Percentiles rank a stretch among this genome's conserved stretches.
These are phyloP conservation scores for Colletotrichum salicis DNA, from an alignment of 2,329 filamentous ascomycete genomes.

Conservation along the genomic window DNA sequence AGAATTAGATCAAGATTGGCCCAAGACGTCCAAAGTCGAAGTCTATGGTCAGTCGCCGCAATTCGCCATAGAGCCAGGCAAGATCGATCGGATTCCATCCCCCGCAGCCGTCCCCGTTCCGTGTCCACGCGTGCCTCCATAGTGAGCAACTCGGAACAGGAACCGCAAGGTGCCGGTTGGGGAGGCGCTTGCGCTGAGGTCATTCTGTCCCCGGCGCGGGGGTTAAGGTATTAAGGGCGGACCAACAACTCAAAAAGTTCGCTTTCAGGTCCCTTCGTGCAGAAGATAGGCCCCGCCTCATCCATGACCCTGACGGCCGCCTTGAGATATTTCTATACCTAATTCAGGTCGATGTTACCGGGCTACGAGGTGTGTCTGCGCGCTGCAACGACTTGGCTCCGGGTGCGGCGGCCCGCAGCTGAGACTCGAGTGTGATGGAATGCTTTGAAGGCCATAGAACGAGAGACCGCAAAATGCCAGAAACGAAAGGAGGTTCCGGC, in stretches of 20 bases:
- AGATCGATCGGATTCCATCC: background rate
- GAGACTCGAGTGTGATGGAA: background rate
- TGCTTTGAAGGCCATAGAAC: background rate
- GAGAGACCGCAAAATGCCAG: background rate
- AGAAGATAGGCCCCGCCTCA: background rate
- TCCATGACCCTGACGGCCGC: no score
- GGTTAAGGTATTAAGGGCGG: background rate
- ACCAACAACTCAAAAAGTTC: constrained; percentile 4
- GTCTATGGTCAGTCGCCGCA: background rate
- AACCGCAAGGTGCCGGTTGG: background rate
- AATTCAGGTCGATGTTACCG: background rate
- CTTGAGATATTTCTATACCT: background rate
- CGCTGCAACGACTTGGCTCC: background rate
- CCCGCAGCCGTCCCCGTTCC: background rate
- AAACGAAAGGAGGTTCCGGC: constrained; percentile 6
- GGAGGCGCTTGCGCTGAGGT: background rate
- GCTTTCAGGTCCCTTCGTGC: constrained; percentile 21
- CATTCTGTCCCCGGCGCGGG: background rate
- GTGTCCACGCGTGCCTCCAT: background rate
- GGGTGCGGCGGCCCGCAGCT: background rate
- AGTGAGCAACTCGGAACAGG: background rate
- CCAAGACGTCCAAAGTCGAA: background rate
- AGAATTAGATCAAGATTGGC: background rate
- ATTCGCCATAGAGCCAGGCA: background rate
- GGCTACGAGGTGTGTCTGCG: background rate